Conservation (phyloP, 495 filamentous ascomycete species). For the Daldinia vernicosa region DNA sequence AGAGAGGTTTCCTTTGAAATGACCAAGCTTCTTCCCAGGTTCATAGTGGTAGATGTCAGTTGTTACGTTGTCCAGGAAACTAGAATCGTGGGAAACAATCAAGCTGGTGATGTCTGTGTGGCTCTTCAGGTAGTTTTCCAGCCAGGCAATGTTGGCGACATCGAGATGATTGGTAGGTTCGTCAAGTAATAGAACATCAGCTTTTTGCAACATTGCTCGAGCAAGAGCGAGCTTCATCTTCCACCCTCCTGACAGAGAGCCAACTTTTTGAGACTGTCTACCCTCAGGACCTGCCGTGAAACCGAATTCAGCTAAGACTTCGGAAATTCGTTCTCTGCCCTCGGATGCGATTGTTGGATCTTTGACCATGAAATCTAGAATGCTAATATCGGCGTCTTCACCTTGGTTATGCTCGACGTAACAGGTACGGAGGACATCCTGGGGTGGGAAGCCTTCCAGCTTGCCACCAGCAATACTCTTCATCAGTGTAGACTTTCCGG, state of each 20-base stretch:
- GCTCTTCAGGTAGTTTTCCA: conserved; percentile 91
- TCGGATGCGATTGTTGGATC: conserved; percentile 82
- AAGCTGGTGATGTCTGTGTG: conserved; percentile 97
- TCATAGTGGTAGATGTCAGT: conserved; percentile 99
- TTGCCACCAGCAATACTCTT: conserved; percentile 94
- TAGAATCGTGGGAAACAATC: conserved; percentile 98
- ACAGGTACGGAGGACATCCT: conserved; percentile 89
- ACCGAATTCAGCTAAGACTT: conserved; percentile 87
- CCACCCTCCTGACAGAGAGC: conserved; percentile 98
- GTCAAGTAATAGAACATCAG: conserved; percentile 94
- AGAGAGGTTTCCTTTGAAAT: conserved; percentile 93
- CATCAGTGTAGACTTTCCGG: conserved; percentile 98
- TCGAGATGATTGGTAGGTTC: conserved; percentile 99
- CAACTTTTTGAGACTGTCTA: conserved; percentile 84
- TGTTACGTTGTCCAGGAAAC: conserved; percentile 95
- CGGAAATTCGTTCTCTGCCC: conserved; percentile 79
- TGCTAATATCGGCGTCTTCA: conserved; percentile 94
- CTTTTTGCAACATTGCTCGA: conserved; percentile 94
- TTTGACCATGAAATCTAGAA: conserved; percentile 87
- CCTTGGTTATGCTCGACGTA: conserved; percentile 99
- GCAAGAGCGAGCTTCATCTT: conserved; percentile 99
- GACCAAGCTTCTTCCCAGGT: conserved; percentile 88
- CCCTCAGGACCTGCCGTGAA: conserved; percentile 92
- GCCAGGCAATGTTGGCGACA: conserved; percentile 94
- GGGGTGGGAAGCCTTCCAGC: conserved; percentile 94